Conservation (phyloP, 208 protist genomes). For the Novymonas esmeraldas region DNA sequence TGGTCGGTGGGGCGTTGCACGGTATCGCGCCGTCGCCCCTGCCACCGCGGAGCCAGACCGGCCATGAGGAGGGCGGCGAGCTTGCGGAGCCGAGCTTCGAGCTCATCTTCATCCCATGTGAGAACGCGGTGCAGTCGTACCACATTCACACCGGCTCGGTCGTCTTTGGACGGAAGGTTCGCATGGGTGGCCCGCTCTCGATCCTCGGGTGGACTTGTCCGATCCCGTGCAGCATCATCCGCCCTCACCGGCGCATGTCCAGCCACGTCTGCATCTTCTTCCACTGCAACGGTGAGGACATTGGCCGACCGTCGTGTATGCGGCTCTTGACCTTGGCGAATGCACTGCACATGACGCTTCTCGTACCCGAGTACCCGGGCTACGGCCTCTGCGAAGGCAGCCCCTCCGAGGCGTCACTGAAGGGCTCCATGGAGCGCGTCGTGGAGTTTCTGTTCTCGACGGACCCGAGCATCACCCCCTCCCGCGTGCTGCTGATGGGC, state of each 20-base stretch:
- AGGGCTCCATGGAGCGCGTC: slow-evolving; percentile 45
- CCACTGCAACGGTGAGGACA: slow-evolving; percentile 61
- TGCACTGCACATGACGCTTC: slow-evolving; percentile 49
- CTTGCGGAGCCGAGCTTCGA: slow-evolving; percentile 30
- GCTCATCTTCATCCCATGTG: slow-evolving; percentile 44
- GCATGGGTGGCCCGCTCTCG: slow-evolving; percentile 23
- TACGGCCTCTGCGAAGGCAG: slow-evolving; percentile 42
- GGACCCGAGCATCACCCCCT: slow-evolving; percentile 40
- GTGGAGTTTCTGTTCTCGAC: slow-evolving; percentile 44
- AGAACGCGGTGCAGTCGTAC: slow-evolving; percentile 40
- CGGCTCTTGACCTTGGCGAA: slow-evolving; percentile 44
- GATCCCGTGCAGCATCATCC: slow-evolving; percentile 51
- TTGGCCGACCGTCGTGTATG: slow-evolving; percentile 34
- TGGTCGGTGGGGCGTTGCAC: slow-evolving; percentile 18
- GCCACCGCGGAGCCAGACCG: neutral
- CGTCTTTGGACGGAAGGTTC: slow-evolving; percentile 32
- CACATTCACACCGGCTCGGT: slow-evolving; percentile 35
- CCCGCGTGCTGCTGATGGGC: slow-evolving; percentile 48
- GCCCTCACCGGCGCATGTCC: slow-evolving; percentile 46
- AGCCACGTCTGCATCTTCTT: slow-evolving; percentile 54
- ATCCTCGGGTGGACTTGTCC: slow-evolving; percentile 26
- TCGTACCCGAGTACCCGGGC: slow-evolving; percentile 52
- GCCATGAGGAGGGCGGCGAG: neutral
- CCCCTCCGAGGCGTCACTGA: slow-evolving; percentile 41
- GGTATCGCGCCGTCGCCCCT: slow-evolving; percentile 12